These are phyloP conservation scores for Cordyceps fumosorosea DNA, from an alignment of 2,329 filamentous ascomycete genomes.

Conservation along the genomic window DNA sequence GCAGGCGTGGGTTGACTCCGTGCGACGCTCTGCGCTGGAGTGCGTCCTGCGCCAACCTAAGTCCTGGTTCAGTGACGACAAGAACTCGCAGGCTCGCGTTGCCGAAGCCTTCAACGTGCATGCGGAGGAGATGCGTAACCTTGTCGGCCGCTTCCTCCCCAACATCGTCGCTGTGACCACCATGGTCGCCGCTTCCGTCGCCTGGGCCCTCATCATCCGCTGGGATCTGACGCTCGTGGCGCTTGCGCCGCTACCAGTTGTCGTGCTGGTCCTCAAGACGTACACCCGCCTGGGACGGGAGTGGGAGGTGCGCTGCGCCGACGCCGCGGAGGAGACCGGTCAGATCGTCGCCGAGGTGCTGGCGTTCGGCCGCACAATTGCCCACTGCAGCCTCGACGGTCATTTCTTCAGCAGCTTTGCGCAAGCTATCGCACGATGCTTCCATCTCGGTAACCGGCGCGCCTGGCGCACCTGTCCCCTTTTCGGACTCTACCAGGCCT, in stretches of 20 bases:
- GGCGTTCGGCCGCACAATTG: conserved; percentile 70
- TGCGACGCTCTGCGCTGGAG: conserved; percentile 62
- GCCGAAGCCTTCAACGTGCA: conserved; percentile 70
- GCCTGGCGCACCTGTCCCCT: conserved; percentile 62
- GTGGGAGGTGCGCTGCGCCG: conserved; percentile 67
- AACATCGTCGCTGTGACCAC: conserved; percentile 58
- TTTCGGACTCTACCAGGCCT: conserved; percentile 71
- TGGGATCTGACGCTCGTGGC: conserved; percentile 80
- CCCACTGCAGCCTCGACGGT: conserved; percentile 64
- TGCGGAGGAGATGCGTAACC: conserved; percentile 79
- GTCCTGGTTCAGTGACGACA: conserved; percentile 62
- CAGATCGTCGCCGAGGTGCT: conserved; percentile 65
- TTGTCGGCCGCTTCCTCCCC: conserved; percentile 72
- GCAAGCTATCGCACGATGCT: conserved; percentile 42
- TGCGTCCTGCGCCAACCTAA: conserved; percentile 69
- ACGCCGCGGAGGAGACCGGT: conserved; percentile 52
- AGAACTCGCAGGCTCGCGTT: conserved; percentile 58
- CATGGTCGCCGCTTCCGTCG: conserved; percentile 62
- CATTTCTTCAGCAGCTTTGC: conserved; percentile 63
- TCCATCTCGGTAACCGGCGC: conserved; percentile 57
- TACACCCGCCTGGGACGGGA: conserved; percentile 59
- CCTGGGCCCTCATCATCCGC: conserved; percentile 67
- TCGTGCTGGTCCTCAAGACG: conserved; percentile 58
- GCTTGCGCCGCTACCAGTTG: conserved; percentile 59
- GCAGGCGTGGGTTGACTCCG: conserved; percentile 68